These are phyloP conservation scores for Guillardia theta DNA, from an alignment of 78 protist species.

Conservation along the genomic window DNA sequence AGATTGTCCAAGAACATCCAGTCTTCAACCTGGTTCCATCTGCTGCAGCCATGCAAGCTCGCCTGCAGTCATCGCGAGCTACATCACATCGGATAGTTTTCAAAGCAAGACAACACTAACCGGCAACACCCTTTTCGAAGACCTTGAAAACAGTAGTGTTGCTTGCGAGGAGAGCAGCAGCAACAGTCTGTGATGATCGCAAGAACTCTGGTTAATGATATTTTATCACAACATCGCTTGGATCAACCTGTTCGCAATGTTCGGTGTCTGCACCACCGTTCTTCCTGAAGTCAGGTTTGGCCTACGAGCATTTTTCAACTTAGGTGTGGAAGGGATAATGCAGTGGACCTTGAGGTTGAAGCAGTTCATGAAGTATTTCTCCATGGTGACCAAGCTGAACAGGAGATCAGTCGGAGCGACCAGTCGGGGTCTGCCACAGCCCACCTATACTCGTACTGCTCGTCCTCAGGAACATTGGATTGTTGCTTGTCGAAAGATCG, in stretches of 20 bases:
- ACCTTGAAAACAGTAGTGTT: not conserved
- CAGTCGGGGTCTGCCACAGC: too few species aligned
- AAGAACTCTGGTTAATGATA: too few species aligned
- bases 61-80: too few species aligned
- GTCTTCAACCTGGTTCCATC: too few species aligned
- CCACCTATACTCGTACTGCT: conserved; percentile 12
- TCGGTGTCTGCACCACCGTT: conserved; percentile 10
- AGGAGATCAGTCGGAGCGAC: too few species aligned
- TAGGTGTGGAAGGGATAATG: not conserved
- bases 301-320: not conserved
- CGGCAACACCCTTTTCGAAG: too few species aligned
- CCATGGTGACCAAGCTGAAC: not conserved
- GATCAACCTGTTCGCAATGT: not conserved
- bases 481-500: conserved; percentile 3
- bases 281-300: not conserved
- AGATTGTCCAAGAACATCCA: too few species aligned
- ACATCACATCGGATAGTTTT: too few species aligned
- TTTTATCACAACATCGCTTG: not conserved
- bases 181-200: not conserved
- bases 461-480: not conserved
- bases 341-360: not conserved
- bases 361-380: not conserved
- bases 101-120: too few species aligned
- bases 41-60: too few species aligned
- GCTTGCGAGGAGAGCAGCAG: not conserved